Conservation (phyloP, 768 basidiomycete species). For the Podaxis sp. region DNA sequence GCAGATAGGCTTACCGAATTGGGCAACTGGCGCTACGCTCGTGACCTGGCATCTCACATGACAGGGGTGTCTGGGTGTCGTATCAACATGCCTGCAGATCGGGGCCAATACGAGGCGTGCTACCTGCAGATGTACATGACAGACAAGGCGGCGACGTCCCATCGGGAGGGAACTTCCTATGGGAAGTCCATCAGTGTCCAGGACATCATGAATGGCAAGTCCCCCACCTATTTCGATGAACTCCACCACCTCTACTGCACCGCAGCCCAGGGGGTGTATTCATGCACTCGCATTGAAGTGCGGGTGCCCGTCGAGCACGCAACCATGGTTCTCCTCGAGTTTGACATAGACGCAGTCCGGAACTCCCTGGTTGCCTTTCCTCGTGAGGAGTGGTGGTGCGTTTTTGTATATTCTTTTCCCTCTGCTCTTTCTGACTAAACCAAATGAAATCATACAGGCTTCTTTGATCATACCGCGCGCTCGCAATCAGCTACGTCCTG, state of each 20-base stretch:
- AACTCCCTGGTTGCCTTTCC: not conserved
- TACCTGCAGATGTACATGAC: not conserved
- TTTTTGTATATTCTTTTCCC: not conserved
- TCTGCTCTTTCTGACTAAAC: not conserved
- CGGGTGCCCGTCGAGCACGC: not conserved
- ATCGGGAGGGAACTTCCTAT: not conserved
- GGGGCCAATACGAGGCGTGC: not conserved
- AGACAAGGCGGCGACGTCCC: not conserved
- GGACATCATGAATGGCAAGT: not conserved
- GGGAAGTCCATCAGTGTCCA: not conserved
- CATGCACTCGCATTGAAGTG: not conserved
- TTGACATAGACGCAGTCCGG: not conserved
- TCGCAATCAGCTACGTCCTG: not conserved
- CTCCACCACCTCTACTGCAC: not conserved
- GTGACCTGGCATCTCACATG: not conserved
- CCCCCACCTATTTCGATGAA: not conserved
- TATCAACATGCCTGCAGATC: not conserved
- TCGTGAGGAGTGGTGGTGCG: not conserved
- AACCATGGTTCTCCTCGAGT: not conserved
- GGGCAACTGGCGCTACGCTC: not conserved
- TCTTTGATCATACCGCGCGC: not conserved
- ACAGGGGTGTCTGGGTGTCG: not conserved
- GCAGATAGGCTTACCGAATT: not conserved
- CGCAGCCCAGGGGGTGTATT: not conserved
- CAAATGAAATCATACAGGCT: not conserved